Evolutionary conservation across 805 yeast species (phyloP), one percentile per base, ranked within the genome.

Genomic region (Candida methanosorbosa): DNA sequence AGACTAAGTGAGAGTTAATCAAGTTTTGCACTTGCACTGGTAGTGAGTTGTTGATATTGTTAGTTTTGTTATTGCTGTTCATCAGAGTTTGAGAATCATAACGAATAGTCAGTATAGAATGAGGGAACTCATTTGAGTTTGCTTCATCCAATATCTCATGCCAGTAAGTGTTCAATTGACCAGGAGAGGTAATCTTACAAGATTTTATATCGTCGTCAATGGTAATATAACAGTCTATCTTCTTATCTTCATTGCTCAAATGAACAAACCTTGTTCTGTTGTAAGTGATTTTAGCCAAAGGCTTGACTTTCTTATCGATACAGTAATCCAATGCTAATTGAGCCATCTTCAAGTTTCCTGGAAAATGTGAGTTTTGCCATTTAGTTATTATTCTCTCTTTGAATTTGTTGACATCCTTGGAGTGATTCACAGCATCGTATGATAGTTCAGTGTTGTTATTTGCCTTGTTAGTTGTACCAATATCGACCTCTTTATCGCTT

Each of bases 21-120:
- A 77, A 49, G 5, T 61, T 54, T 27, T 47, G 47, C 7, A 76
- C 45, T 46, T 61, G 52, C 1, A 42, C 32, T 0, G 72, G 72
- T n/a, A 58, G 40, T 4, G 32, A 36, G 31, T 50, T 43, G 13
- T 42, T 25, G 9, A 23, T 24, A 11, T 33, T 38, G n/a, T n/a
- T n/a, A n/a, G n/a, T n/a, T n/a, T n/a, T n/a, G n/a, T n/a, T n/a
- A n/a, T n/a, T n/a, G n/a, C n/a, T n/a, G n/a, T n/a, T n/a, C n/a
- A n/a, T n/a, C n/a, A n/a, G n/a, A 8, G 60, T 33, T 5, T 57
- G 46, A 1, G 59, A 59, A 24, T 62, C 63, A 58, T 72, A 72
- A 16, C 70, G 52, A 17, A 77, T 49, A 36, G 69, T 71, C 21
- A 76, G 51, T 0, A 71, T 57, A 0, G 74, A 63, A 44, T 70